phyloP scores from a whole-genome alignment of 805 yeast species.

The Hanseniaspora singularis region DNA sequence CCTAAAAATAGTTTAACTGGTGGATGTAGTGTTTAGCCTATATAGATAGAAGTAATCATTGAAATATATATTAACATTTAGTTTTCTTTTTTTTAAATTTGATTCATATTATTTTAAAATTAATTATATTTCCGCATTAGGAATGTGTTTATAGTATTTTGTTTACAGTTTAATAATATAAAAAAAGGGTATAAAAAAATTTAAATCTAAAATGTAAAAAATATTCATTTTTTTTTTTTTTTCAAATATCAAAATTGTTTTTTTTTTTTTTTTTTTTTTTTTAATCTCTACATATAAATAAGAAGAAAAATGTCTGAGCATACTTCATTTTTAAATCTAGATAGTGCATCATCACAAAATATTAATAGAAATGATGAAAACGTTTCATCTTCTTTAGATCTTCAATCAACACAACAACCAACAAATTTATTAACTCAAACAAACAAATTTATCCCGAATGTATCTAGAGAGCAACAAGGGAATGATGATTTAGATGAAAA shows the following conservation, averaged over 20 bases:
- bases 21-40: conserved; percentile 30
- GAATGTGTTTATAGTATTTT: conserved; percentile 11
- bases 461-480: conserved; percentile 17
- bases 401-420: conserved; percentile 5
- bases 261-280: background rate
- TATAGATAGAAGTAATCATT: background rate
- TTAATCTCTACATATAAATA: too few species aligned
- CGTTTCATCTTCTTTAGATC: conserved; percentile 5
- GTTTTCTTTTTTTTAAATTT: background rate
- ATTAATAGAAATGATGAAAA: background rate
- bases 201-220: background rate
- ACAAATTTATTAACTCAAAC: background rate
- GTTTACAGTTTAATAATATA: background rate
- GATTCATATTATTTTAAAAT: background rate
- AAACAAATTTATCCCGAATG: conserved; percentile 1
- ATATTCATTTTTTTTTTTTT: too few species aligned
- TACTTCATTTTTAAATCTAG: conserved; percentile 7
- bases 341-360: conserved; percentile 8
- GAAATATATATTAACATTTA: background rate
- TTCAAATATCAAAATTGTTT: too few species aligned
- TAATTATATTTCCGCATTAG: conserved; percentile 7
- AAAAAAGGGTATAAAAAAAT: background rate
- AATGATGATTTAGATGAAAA: conserved; percentile 24
- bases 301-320: conserved; percentile 9
- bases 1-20: conserved; percentile 55